These are phyloP conservation scores for Aspergillus aculeatinus DNA, from an alignment of 2,329 filamentous ascomycete genomes.

Conservation along the genomic window DNA sequence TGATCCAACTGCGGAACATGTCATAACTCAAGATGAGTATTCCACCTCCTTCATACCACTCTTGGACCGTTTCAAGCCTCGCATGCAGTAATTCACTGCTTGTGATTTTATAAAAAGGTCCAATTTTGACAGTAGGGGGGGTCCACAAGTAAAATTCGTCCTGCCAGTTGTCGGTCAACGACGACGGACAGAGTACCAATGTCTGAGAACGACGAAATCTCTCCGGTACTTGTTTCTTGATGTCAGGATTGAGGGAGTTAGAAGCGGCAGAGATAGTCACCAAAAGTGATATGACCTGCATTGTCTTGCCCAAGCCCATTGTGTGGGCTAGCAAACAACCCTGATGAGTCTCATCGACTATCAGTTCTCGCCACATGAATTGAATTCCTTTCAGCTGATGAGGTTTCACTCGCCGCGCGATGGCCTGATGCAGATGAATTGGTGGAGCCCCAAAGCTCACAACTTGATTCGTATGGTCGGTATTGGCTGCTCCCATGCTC, in stretches of 20 bases:
- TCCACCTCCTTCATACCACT: conserved; percentile 67
- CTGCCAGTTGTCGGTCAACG: conserved; percentile 76
- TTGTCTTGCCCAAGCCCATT: conserved; percentile 90
- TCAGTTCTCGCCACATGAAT: conserved; percentile 85
- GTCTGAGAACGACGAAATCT: conserved; percentile 63
- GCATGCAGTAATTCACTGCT: conserved; percentile 34
- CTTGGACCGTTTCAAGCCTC: conserved; percentile 49
- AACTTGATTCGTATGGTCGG: conserved; percentile 49
- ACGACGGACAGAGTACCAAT: conserved; percentile 73
- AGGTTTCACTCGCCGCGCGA: conserved; percentile 67
- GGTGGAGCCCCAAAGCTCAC: conserved; percentile 45
- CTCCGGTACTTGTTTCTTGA: conserved; percentile 67
- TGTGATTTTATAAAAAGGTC: conserved; percentile 58
- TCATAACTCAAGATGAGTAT: conserved; percentile 75
- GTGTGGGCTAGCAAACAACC: conserved; percentile 84
- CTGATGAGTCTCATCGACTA: conserved; percentile 61
- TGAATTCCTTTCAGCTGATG: conserved; percentile 80
- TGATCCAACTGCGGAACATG: conserved; percentile 57
- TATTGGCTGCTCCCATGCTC: conserved; percentile 32
- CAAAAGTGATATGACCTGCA: conserved; percentile 85
- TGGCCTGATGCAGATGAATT: conserved; percentile 59
- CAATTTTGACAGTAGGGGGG: conserved; percentile 54
- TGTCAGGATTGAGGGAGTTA: conserved; percentile 55
- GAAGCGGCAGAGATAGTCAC: conserved; percentile 69
- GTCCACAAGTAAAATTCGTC: conserved; percentile 75